These are phyloP conservation scores for Sedum album DNA, from an alignment of 164 flowering plant genomes.

Conservation along the genomic window DNA sequence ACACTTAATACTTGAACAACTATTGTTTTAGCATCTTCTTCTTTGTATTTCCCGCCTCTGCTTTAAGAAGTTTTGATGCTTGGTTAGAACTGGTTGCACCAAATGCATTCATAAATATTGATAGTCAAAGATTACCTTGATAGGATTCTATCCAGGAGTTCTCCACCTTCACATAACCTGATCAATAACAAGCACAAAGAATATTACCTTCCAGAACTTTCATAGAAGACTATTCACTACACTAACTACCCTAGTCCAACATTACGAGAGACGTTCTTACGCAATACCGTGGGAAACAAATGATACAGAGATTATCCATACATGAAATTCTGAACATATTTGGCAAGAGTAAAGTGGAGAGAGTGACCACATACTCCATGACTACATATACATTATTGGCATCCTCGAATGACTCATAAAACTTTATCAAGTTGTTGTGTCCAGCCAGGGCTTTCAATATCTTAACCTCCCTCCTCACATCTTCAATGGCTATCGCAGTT, in stretches of 20 bases:
- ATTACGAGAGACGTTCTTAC: neutral
- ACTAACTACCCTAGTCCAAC: neutral
- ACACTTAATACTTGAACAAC: conserved; percentile 61
- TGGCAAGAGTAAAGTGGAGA: neutral
- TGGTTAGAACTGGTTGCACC: neutral
- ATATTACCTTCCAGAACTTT: neutral
- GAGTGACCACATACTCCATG: conserved; percentile 57
- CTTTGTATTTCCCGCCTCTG: conserved; percentile 86
- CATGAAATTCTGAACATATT: neutral
- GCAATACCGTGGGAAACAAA: neutral
- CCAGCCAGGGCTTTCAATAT: conserved; percentile 63
- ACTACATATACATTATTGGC: conserved; percentile 63
- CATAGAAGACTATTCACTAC: neutral
- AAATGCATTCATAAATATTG: neutral
- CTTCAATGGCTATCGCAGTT: conserved; percentile 65
- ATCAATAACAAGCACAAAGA: neutral
- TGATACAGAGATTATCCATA: neutral
- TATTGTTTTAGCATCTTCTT: conserved; percentile 70
- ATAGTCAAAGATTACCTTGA: conserved; percentile 33
- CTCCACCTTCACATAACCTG: conserved; percentile 85
- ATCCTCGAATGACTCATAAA: conserved; percentile 67
- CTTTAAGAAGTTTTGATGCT: neutral
- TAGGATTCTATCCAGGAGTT: conserved; percentile 57
- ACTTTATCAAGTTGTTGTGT: conserved; percentile 50
- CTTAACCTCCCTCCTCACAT: conserved; percentile 76